phyloP scores from a whole-genome alignment of 139 green algal species.

The Astrephomene gubernaculifera region DNA sequence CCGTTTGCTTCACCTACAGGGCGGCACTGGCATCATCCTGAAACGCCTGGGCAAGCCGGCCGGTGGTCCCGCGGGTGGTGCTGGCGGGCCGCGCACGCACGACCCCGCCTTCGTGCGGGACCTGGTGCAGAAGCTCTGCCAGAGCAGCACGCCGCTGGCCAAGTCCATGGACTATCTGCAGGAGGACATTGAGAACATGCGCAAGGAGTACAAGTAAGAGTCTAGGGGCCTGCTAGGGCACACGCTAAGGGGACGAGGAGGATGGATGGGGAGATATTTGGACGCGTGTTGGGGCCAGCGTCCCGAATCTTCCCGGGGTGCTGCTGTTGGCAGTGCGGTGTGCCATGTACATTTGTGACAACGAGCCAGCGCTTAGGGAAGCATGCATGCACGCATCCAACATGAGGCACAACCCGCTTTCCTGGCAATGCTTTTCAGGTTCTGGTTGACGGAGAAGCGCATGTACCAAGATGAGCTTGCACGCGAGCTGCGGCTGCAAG shows the following conservation, averaged over 20 bases:
- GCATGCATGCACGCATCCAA: too few species aligned
- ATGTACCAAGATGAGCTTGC: slow-evolving; percentile 68
- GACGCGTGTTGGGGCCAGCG: too few species aligned
- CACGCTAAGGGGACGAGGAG: too few species aligned
- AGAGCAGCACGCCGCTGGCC: slow-evolving; percentile 73
- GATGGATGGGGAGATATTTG: too few species aligned
- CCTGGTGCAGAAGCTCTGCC: slow-evolving; percentile 75
- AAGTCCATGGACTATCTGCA: slow-evolving; percentile 79
- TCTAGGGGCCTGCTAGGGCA: too few species aligned
- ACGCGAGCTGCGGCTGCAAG: slow-evolving; percentile 61
- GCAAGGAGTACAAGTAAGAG: slow-evolving; percentile 59
- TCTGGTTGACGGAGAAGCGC: slow-evolving; percentile 72
- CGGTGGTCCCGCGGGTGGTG: neutral
- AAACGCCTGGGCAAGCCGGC: slow-evolving; percentile 47
- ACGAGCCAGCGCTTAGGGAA: too few species aligned
- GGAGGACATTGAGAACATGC: slow-evolving; percentile 75
- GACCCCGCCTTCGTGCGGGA: slow-evolving; percentile 64
- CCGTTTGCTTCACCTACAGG: neutral
- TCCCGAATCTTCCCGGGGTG: too few species aligned
- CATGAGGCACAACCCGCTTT: too few species aligned
- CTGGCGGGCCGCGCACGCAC: neutral
- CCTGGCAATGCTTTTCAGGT: slow-evolving; percentile 36
- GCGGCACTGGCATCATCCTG: slow-evolving; percentile 68
- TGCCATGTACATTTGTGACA: too few species aligned
- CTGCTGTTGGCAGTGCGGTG: too few species aligned